A percentile compares a stretch with the other conserved stretches of the same genome.
phyloP scores from a whole-genome alignment of 441 rosid genomes.

The Jatropha multifida region DNA sequence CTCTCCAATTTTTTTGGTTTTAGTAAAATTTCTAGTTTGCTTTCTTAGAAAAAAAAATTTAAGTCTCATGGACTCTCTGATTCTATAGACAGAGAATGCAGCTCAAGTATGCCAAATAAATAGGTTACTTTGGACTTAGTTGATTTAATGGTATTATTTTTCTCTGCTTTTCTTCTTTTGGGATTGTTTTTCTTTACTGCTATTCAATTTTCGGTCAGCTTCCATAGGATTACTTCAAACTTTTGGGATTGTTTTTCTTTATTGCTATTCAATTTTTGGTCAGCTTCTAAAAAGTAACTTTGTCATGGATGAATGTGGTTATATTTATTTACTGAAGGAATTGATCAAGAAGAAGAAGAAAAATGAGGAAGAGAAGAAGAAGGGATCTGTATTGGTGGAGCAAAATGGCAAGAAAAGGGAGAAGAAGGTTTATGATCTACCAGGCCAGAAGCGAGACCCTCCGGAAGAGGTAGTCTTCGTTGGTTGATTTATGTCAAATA shows the following conservation, averaged over 20 bases:
- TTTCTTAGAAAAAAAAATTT: not conserved
- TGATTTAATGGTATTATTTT: not conserved
- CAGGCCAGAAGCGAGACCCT: slow-evolving; percentile 84
- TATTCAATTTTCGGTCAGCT: not conserved
- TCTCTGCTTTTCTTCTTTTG: not conserved
- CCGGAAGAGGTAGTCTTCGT: slow-evolving; percentile 64
- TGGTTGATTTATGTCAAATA: slow-evolving; percentile 10
- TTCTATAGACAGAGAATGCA: not conserved
- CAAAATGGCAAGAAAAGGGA: slow-evolving; percentile 56
- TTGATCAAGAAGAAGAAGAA: slow-evolving; percentile 50
- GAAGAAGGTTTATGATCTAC: slow-evolving; percentile 78
- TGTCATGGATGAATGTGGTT: slow-evolving; percentile 14
- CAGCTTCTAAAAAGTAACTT: not conserved
- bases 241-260: not conserved
- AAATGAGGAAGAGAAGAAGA: slow-evolving; percentile 35
- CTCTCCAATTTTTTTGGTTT: not conserved
- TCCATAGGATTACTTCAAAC: not conserved
- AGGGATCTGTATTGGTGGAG: slow-evolving; percentile 14
- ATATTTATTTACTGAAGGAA: slow-evolving; percentile 27
- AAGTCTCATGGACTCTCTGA: not conserved
- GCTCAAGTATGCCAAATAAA: not conserved
- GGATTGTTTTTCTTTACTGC: not conserved
- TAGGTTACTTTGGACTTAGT: not conserved
- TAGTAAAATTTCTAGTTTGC: not conserved
- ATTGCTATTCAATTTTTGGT: not conserved